Evolutionary conservation across 2,329 filamentous ascomycete species (phyloP).

Genomic region (Furcasterigmium furcatum): DNA sequence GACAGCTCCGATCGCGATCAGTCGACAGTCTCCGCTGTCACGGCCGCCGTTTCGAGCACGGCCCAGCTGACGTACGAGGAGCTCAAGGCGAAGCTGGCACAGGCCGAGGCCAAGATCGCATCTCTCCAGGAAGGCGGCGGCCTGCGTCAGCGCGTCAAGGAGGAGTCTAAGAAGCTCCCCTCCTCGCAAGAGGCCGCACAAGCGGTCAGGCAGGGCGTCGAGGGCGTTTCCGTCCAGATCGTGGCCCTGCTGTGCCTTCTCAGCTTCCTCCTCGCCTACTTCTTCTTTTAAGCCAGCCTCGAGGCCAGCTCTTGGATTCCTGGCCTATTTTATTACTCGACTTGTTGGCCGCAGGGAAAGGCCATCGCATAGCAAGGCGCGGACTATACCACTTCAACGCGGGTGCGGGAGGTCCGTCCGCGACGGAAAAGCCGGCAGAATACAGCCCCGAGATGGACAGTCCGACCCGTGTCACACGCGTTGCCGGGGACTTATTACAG

Average conservation of each 20-base stretch:
- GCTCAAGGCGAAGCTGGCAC: conserved; percentile 67
- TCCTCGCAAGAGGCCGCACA: conserved; percentile 46
- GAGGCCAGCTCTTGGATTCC: neutral
- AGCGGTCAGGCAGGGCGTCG: conserved; percentile 50
- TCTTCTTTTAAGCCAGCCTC: conserved; percentile 74
- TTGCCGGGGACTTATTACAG: too few relatives aligned
- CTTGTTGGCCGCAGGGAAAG: too few relatives aligned
- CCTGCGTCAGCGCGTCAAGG: conserved; percentile 68
- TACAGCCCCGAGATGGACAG: too few relatives aligned
- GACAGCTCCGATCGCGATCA: conserved; percentile 23
- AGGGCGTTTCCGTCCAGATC: conserved; percentile 84
- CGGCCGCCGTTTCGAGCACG: conserved; percentile 43
- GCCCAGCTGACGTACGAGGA: conserved; percentile 50
- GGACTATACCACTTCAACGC: too few relatives aligned
- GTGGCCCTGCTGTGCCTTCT: conserved; percentile 81
- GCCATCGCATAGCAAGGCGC: too few relatives aligned
- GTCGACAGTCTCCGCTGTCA: conserved; percentile 34
- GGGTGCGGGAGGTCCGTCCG: too few relatives aligned
- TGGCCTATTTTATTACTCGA: too few relatives aligned
- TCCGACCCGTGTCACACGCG: too few relatives aligned
- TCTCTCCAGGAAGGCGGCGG: conserved; percentile 68
- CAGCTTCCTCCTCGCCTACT: conserved; percentile 91
- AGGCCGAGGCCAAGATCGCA: conserved; percentile 72
- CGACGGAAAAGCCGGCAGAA: too few relatives aligned
- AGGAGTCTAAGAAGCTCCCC: conserved; percentile 47